Percentiles rank a stretch among this genome's conserved stretches.
These are phyloP conservation scores for Podila clonocystis DNA, from an alignment of 192 early-diverging fungal genomes.

Conservation along the genomic window DNA sequence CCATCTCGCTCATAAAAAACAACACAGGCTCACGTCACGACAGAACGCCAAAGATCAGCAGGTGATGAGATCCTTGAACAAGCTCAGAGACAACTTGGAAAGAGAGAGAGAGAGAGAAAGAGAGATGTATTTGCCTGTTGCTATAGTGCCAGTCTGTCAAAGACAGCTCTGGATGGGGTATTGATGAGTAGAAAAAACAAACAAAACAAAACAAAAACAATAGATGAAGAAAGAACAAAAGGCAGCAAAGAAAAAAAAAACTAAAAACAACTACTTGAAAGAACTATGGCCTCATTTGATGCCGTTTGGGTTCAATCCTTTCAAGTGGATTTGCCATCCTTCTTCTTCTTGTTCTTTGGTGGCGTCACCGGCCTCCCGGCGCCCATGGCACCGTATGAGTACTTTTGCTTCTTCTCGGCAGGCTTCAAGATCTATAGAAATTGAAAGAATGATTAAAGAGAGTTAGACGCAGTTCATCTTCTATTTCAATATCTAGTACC, in stretches of 20 bases:
- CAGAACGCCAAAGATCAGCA: no score
- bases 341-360: slow-evolving; percentile 76
- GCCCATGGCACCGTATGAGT: slow-evolving; percentile 75
- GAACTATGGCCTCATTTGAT: no score
- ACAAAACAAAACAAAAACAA: neutral
- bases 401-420: slow-evolving; percentile 92
- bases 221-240: neutral
- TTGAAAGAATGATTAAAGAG: neutral
- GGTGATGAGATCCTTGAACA: no score
- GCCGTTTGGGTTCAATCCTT: neutral
- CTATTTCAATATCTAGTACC: no score
- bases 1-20: no score
- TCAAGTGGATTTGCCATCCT: slow-evolving; percentile 19
- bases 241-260: neutral
- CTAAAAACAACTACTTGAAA: no score
- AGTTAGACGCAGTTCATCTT: no score
- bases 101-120: no score
- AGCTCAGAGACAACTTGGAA: no score
- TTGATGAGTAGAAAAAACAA: neutral
- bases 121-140: neutral
- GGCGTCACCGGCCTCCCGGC: slow-evolving; percentile 78
- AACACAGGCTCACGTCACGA: no score
- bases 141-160: neutral
- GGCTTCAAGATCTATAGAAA: slow-evolving; percentile 90
- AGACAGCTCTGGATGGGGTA: neutral